Evolutionary conservation across 2,329 filamentous ascomycete genomes (phyloP).

Genomic region (Botryotinia calthae): DNA sequence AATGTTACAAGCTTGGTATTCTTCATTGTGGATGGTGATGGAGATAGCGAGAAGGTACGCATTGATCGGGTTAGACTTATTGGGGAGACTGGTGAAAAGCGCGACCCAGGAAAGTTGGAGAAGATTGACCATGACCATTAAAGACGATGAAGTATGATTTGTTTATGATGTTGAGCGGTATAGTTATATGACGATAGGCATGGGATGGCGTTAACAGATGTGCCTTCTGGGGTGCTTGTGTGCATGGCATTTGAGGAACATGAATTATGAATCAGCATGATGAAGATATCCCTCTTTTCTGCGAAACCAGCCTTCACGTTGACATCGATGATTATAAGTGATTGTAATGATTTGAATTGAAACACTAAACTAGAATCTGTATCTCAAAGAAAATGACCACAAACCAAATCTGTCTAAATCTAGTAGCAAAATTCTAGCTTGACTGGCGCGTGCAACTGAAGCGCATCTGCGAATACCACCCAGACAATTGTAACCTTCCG

Average conservation of each 20-base stretch:
- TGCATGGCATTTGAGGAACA: constrained; percentile 13
- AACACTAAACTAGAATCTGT: background rate
- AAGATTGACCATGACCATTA: constrained; percentile 80
- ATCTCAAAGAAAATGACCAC: background rate
- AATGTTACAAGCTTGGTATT: constrained; percentile 83
- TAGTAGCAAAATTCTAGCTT: background rate
- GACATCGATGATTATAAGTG: background rate
- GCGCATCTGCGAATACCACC: background rate
- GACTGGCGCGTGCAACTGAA: background rate
- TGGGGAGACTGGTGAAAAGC: constrained; percentile 87
- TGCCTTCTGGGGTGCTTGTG: constrained; percentile 12
- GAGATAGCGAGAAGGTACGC: constrained; percentile 79
- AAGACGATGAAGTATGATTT: constrained; percentile 39
- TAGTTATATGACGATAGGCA: constrained; percentile 16
- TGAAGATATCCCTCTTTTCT: background rate
- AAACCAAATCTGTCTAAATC: background rate
- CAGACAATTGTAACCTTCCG: background rate
- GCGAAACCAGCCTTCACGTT: background rate
- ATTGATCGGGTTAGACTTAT: constrained; percentile 77
- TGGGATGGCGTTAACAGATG: constrained; percentile 29
- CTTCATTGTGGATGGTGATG: constrained; percentile 84
- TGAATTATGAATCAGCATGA: background rate
- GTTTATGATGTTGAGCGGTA: constrained; percentile 18
- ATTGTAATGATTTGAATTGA: background rate
- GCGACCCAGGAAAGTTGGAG: constrained; percentile 90